phyloP scores from a whole-genome alignment of 306 rosid species.

The Prunus dulcis region DNA sequence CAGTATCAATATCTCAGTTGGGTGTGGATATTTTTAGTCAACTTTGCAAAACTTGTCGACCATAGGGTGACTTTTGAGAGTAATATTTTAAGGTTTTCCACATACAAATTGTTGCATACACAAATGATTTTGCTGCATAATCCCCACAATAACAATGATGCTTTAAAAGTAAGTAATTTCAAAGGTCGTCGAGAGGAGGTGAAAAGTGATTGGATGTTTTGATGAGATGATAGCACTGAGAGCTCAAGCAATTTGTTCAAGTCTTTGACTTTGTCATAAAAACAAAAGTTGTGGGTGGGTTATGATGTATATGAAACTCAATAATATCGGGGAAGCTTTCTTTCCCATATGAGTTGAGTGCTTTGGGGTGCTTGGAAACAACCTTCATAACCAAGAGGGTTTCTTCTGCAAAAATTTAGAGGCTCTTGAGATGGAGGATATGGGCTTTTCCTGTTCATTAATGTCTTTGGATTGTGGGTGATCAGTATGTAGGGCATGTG shows the following conservation, averaged over 20 bases:
- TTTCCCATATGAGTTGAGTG: neutral
- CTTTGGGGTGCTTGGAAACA: constrained; percentile 18
- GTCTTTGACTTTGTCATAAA: constrained; percentile 2
- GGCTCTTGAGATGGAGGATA: constrained; percentile 8
- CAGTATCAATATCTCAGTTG: neutral
- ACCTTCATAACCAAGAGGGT: neutral
- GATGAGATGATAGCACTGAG: neutral
- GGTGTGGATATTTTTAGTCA: neutral
- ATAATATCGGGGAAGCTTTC: neutral
- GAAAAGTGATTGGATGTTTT: neutral
- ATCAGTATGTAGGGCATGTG: constrained; percentile 30
- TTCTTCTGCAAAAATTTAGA: neutral
- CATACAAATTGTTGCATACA: neutral
- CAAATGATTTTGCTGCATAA: neutral
- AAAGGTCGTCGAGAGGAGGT: neutral
- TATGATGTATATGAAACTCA: neutral
- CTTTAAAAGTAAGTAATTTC: neutral
- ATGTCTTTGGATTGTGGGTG: constrained; percentile 25
- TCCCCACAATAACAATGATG: neutral
- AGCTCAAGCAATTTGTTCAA: neutral
- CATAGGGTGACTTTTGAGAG: too few species aligned
- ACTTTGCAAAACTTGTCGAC: neutral
- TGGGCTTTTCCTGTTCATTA: constrained; percentile 36
- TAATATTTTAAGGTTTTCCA: neutral
- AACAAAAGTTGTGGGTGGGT: neutral